Evolutionary conservation across 805 yeast genomes (phyloP).

Genomic region (baker's yeast (Saccharomyces cerevisiae)): DNA sequence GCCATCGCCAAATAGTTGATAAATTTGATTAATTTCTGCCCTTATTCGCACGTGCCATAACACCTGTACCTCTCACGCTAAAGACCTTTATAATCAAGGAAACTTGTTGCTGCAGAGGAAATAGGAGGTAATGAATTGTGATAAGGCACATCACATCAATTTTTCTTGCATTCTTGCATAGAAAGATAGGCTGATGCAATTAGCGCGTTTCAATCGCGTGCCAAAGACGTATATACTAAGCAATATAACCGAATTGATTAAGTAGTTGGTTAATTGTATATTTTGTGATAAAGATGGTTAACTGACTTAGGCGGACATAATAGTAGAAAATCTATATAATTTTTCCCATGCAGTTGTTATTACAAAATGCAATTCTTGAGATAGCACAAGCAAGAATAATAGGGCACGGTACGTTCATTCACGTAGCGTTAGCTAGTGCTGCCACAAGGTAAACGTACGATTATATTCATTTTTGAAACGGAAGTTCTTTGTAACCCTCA

Average conservation of each 20-base stretch:
- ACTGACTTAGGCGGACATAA: background rate
- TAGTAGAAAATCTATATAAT: background rate
- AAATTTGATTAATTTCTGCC: background rate
- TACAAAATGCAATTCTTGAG: background rate
- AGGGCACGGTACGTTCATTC: too few relatives aligned
- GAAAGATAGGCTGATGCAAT: background rate
- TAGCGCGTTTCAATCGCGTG: background rate
- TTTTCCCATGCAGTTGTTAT: background rate
- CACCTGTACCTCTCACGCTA: background rate
- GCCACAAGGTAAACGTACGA: background rate
- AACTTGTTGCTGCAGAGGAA: background rate
- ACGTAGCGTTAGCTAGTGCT: background rate
- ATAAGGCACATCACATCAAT: background rate
- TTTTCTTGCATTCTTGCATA: background rate
- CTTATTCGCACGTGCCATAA: background rate
- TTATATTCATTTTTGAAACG: background rate
- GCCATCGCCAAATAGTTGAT: background rate
- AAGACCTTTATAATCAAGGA: background rate
- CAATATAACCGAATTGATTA: background rate
- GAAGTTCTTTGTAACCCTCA: background rate
- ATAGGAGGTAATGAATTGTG: background rate
- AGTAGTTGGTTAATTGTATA: too few relatives aligned
- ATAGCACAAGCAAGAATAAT: background rate
- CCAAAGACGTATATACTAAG: background rate
- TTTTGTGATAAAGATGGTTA: too few relatives aligned